Percentiles rank a stretch among this genome's conserved stretches.
Conservation (phyloP, 192 early-diverging fungal species). For the Linnemannia hyalina region DNA sequence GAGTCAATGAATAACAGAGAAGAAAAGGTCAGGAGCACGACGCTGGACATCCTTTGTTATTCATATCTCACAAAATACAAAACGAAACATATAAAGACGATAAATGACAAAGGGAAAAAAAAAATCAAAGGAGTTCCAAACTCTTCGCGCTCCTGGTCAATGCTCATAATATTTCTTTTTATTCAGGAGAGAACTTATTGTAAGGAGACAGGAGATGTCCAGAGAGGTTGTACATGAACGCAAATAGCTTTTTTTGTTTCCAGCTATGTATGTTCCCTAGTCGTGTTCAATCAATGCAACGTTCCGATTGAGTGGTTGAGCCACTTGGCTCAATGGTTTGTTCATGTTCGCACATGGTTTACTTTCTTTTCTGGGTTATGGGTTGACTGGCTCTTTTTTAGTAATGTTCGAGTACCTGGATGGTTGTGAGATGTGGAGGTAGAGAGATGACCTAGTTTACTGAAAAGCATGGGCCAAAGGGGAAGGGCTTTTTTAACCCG, state of each 20-base stretch:
- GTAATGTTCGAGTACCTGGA: background rate
- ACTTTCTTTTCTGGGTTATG: background rate
- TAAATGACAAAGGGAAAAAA: background rate
- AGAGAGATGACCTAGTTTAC: too few species aligned
- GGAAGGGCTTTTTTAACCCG: too few species aligned
- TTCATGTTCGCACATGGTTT: background rate
- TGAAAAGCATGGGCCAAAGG: too few species aligned
- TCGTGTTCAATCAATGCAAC: background rate
- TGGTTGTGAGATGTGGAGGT: too few species aligned
- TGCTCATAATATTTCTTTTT: constrained; percentile 1
- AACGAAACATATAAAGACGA: background rate
- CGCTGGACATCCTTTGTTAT: background rate
- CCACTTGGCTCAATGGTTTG: background rate
- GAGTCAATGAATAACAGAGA: background rate
- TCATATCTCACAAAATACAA: background rate
- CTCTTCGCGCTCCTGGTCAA: constrained; percentile 1
- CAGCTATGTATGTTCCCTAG: background rate
- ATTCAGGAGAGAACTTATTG: constrained; percentile 3
- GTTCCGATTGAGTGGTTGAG: constrained; percentile 1
- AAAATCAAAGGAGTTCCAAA: background rate
- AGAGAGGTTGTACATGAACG: background rate
- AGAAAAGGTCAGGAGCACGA: background rate
- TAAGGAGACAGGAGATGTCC: background rate
- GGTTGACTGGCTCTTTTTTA: background rate
- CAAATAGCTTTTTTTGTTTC: background rate